phyloP scores from a whole-genome alignment of 305 asterid genomes.

The Solanum hybrid region DNA sequence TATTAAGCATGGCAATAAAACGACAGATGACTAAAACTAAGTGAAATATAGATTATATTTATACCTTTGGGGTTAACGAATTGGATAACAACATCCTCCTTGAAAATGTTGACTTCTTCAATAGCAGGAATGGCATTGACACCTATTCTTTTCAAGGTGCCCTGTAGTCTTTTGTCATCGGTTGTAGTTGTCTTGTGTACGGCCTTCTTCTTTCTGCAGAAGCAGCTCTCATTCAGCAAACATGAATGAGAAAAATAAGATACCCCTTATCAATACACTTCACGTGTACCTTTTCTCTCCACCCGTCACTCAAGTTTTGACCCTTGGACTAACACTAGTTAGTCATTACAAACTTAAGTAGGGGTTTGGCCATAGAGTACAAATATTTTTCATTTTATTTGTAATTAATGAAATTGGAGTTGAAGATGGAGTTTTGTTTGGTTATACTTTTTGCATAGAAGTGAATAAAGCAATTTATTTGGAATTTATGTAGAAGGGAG shows the following conservation, averaged over 20 bases:
- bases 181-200: conserved; percentile 76
- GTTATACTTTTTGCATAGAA: background rate
- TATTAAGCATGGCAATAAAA: background rate
- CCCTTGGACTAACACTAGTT: background rate
- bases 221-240: background rate
- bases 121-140: conserved; percentile 75
- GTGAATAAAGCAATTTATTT: background rate
- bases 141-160: conserved; percentile 78
- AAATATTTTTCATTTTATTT: background rate
- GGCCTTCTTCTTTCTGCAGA: conserved; percentile 72
- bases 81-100: conserved; percentile 80
- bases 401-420: background rate
- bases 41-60: background rate
- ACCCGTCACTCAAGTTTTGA: background rate
- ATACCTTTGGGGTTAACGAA: conserved; percentile 63
- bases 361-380: background rate
- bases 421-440: background rate
- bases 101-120: conserved; percentile 79
- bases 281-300: background rate
- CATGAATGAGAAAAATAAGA: background rate
- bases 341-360: background rate
- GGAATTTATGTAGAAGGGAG: background rate
- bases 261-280: background rate
- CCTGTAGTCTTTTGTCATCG: conserved; percentile 74
- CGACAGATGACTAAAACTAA: background rate